phyloP scores from a whole-genome alignment of 139 green algal genomes.

The Spirogloea muscicola region DNA sequence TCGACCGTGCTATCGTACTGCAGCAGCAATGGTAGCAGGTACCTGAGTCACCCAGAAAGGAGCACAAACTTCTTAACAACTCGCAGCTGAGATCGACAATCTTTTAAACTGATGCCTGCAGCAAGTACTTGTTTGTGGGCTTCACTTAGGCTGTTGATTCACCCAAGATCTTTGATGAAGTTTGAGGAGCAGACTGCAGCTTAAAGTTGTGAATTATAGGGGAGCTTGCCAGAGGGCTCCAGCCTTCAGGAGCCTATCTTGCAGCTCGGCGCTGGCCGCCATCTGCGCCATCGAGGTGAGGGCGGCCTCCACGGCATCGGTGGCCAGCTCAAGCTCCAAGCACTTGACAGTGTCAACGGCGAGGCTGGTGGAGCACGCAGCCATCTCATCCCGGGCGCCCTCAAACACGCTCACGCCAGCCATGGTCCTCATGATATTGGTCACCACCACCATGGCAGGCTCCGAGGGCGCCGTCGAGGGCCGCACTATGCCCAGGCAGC shows the following conservation, averaged over 20 bases:
- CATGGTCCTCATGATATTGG: constrained; percentile 54
- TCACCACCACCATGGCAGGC: constrained; percentile 22
- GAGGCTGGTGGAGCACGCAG: too few species aligned
- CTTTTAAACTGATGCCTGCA: too few species aligned
- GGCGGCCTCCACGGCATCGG: constrained; percentile 69
- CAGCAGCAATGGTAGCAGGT: constrained; percentile 67
- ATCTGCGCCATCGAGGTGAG: constrained; percentile 62
- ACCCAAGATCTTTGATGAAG: too few species aligned
- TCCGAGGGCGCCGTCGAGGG: constrained; percentile 51
- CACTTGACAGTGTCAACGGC: constrained; percentile 54
- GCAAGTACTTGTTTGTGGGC: too few species aligned
- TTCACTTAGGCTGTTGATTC: too few species aligned
- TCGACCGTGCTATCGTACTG: constrained; percentile 72
- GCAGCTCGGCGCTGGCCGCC: constrained; percentile 52
- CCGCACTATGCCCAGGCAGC: constrained; percentile 65
- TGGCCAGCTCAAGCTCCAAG: constrained; percentile 56
- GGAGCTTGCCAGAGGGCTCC: constrained; percentile 63
- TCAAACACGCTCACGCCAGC: constrained; percentile 59
- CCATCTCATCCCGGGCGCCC: constrained; percentile 8
- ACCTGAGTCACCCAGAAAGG: too few species aligned
- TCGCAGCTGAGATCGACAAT: too few species aligned
- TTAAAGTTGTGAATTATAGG: too few species aligned
- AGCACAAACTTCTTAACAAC: too few species aligned
- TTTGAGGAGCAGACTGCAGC: too few species aligned
- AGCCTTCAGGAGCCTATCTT: constrained; percentile 59